These are phyloP conservation scores for Vigna reflexopilosa DNA, from an alignment of 306 rosid species.

Conservation along the genomic window DNA sequence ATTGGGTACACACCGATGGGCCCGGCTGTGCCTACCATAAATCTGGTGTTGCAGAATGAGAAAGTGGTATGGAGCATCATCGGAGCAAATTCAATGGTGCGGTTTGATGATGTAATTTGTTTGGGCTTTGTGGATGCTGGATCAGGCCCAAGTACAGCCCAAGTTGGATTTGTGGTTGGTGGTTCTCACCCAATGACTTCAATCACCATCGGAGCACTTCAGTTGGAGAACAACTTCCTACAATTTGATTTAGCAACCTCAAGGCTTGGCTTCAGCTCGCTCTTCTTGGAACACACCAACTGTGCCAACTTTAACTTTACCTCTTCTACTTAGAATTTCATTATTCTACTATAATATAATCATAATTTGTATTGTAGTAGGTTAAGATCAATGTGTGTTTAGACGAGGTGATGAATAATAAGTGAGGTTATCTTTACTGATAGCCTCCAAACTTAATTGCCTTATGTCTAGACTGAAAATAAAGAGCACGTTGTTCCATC, in stretches of 20 bases:
- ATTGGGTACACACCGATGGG: slow-evolving; percentile 48
- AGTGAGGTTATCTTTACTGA: slow-evolving; percentile 23
- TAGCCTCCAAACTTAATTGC: slow-evolving; percentile 7
- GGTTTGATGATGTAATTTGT: slow-evolving; percentile 53
- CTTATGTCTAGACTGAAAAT: slow-evolving; percentile 10
- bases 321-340: slow-evolving; percentile 42
- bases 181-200: slow-evolving; percentile 54
- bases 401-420: slow-evolving; percentile 40
- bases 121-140: slow-evolving; percentile 73
- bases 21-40: slow-evolving; percentile 54
- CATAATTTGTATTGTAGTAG: neutral
- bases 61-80: slow-evolving; percentile 54
- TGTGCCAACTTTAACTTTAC: slow-evolving; percentile 72
- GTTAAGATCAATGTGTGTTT: neutral
- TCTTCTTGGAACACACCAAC: slow-evolving; percentile 46
- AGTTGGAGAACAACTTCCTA: slow-evolving; percentile 62
- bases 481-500: slow-evolving; percentile 5
- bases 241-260: slow-evolving; percentile 60
- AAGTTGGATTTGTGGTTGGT: slow-evolving; percentile 58
- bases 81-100: slow-evolving; percentile 71
- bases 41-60: slow-evolving; percentile 59
- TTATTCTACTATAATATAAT: neutral
- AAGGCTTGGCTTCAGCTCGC: slow-evolving; percentile 61
- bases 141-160: slow-evolving; percentile 28
- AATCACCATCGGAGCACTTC: slow-evolving; percentile 65